Evolutionary conservation across 2,329 filamentous ascomycete genomes (phyloP), one percentile per base, ranked within the genome.

Genomic region (Fusarium graminum): DNA sequence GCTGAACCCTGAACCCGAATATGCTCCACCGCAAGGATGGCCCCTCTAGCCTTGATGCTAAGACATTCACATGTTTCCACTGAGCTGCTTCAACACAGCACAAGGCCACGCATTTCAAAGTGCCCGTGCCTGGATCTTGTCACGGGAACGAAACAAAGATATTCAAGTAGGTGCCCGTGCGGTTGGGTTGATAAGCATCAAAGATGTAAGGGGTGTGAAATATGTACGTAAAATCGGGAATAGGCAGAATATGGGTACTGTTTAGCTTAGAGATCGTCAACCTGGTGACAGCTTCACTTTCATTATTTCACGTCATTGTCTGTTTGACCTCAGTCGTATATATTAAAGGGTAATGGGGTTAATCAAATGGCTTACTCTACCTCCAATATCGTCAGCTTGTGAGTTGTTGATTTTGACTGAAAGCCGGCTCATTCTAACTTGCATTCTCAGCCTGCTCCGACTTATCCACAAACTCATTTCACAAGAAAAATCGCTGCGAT

Each of bases 21-120:
- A 42, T 17, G 25, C 28, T 49, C 47, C 46, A 46, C 36, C 52
- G 38, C 32, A 52, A 40, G 29, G 19, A 42, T 29, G 29, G 52
- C 29, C 38, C 28, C 32, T 40, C 49, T 36, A 30, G 14, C 13
- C 13, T 39, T 39, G 36, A 29, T 12, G 22, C 32, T 55, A 34
- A 63, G 40, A 61, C 42, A 55, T 34, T 39, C 22, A 47, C 50
- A 55, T 61, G 39, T 58, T 43, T 26, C 16, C 39, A 14, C 25
- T 45, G 47, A 34, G 54, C 49, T 32, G 47, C 44, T 55, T 41
- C 30, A 46, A 52, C 43, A 42, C 54, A 55, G 16, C 25, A 40
- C 36, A 41, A 38, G 41, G 38, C 34, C 16, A n/a, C 34, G 7
- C 16, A n/a, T 17, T 36, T n/a, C 9, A 36, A 6, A 22, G 22